phyloP scores from a whole-genome alignment of 2,329 filamentous ascomycete species.

The Cordyceps cicadae region DNA sequence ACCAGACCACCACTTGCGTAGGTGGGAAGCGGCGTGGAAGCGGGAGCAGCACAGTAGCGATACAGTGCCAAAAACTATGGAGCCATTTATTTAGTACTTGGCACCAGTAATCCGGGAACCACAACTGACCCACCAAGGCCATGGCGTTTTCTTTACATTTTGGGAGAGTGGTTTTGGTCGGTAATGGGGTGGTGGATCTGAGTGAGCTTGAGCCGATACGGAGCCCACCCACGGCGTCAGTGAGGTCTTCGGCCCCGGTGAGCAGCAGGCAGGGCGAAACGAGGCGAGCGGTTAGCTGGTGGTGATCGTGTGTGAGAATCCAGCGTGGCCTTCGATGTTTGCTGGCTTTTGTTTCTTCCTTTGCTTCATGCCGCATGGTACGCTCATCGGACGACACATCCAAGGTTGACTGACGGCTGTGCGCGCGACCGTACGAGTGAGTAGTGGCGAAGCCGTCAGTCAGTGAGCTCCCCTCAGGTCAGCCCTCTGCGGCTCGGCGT shows the following conservation, averaged over 20 bases:
- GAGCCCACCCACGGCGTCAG: not conserved
- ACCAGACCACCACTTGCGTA: not conserved
- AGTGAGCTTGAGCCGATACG: constrained; percentile 7
- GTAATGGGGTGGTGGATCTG: constrained; percentile 9
- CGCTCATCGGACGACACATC: not conserved
- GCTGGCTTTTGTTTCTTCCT: not conserved
- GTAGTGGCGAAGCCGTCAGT: not conserved
- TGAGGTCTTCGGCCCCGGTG: not conserved
- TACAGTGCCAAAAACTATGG: constrained; percentile 11
- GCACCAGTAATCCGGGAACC: constrained; percentile 2
- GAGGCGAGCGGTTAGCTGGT: not conserved
- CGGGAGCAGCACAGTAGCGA: not conserved
- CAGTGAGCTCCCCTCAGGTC: not conserved
- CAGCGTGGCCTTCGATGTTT: not conserved
- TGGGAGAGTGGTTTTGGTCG: not conserved
- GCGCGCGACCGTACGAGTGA: not conserved
- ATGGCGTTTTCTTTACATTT: constrained; percentile 10
- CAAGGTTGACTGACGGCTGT: not conserved
- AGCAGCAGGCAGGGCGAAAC: not conserved
- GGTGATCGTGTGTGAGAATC: not conserved
- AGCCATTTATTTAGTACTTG: not conserved
- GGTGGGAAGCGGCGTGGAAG: not conserved
- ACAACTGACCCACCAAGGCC: constrained; percentile 6
- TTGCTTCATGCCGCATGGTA: not conserved
- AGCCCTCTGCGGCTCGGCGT: not conserved